phyloP scores from a whole-genome alignment of 306 rosid genomes.

The Rosa lucieae region DNA sequence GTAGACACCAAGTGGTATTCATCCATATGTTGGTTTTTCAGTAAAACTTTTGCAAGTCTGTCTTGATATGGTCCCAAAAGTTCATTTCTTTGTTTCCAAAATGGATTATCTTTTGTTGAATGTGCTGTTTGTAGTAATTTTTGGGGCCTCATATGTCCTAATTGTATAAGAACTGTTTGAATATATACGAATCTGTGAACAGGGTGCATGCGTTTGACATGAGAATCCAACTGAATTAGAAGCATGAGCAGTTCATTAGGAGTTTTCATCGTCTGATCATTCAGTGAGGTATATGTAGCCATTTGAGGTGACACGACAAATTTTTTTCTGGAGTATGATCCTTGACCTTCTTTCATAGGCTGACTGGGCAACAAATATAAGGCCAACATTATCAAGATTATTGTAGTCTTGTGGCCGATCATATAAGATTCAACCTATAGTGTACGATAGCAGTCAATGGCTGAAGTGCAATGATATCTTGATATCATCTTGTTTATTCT shows the following conservation, averaged over 20 bases:
- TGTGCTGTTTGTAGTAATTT: not conserved
- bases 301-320: constrained; percentile 14
- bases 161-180: constrained; percentile 8
- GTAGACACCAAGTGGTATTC: not conserved
- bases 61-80: not conserved
- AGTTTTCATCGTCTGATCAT: constrained; percentile 23
- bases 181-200: constrained; percentile 16
- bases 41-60: not conserved
- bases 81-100: not conserved
- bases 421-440: not conserved
- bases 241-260: constrained; percentile 31
- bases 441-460: not conserved
- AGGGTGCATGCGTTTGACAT: constrained; percentile 26
- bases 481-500: constrained; percentile 2
- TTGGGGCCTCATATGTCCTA: not conserved
- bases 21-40: not conserved
- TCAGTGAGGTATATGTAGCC: constrained; percentile 27
- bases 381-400: not conserved
- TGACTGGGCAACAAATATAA: not conserved
- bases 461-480: not conserved
- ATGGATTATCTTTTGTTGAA: not conserved
- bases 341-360: not conserved
- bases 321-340: not conserved
- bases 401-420: not conserved
- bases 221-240: constrained; percentile 32